Evolutionary conservation across 2,329 filamentous ascomycete species (phyloP).

Genomic region (Leptographium lundbergii): DNA sequence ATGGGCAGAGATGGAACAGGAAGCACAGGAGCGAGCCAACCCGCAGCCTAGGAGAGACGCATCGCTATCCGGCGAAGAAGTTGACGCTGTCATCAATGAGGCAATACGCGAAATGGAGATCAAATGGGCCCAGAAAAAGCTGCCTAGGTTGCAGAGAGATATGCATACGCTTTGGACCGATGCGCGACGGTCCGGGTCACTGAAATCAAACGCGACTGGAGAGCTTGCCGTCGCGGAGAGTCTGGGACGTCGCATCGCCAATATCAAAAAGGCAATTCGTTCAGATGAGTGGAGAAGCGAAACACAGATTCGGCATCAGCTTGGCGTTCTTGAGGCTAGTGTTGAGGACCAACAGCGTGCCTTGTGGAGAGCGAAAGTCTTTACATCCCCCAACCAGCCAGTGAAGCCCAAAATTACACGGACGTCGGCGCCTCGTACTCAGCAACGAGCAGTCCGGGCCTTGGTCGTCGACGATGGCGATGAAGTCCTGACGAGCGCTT

Average conservation of each 20-base stretch:
- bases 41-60: conserved; percentile 13
- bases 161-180: conserved; percentile 50
- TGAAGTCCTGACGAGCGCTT: conserved; percentile 38
- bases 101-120: conserved; percentile 40
- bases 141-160: conserved; percentile 39
- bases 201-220: conserved; percentile 27
- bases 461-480: conserved; percentile 24
- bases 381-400: conserved; percentile 23
- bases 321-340: conserved; percentile 48
- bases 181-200: conserved; percentile 31
- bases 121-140: conserved; percentile 46
- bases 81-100: conserved; percentile 39
- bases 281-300: conserved; percentile 37
- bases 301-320: conserved; percentile 40
- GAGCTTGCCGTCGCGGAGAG: conserved; percentile 28
- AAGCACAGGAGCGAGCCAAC: conserved; percentile 26
- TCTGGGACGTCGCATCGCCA: conserved; percentile 40
- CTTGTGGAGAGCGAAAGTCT: conserved; percentile 29
- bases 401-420: background rate
- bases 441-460: background rate
- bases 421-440: background rate
- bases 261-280: conserved; percentile 38
- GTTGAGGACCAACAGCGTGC: conserved; percentile 47
- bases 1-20: conserved; percentile 45
- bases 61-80: conserved; percentile 29